Evolutionary conservation across 495 filamentous ascomycete genomes (phyloP).

Genomic region (Cercophora scortea): DNA sequence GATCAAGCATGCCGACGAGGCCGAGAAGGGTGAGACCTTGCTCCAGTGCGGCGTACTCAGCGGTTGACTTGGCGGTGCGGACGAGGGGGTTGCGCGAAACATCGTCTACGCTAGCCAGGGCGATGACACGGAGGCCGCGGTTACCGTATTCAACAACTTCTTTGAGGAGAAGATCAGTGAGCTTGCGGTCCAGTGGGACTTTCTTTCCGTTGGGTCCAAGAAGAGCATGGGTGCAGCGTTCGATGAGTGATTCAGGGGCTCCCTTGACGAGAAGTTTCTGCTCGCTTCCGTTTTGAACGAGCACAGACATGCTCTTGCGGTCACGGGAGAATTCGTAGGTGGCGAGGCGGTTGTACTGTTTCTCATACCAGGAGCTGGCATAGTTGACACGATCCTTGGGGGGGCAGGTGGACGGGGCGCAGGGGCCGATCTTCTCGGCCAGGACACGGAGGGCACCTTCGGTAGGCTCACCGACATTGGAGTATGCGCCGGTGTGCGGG

Average conservation of each 20-base stretch:
- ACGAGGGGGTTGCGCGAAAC: conserved; percentile 61
- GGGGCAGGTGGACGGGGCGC: conserved; percentile 29
- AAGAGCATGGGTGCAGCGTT: conserved; percentile 75
- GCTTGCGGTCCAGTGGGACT: conserved; percentile 58
- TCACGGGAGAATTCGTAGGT: conserved; percentile 98
- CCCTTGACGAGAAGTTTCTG: conserved; percentile 92
- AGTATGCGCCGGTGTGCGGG: conserved; percentile 59
- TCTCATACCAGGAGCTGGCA: conserved; percentile 80
- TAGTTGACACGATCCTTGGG: conserved; percentile 59
- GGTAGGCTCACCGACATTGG: conserved; percentile 89
- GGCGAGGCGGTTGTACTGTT: conserved; percentile 61
- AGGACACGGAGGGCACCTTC: conserved; percentile 89
- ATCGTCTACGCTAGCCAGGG: conserved; percentile 73
- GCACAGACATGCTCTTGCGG: conserved; percentile 98
- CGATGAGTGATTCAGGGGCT: conserved; percentile 87
- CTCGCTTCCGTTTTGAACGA: conserved; percentile 58
- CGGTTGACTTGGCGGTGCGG: conserved; percentile 66
- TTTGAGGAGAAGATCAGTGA: conserved; percentile 58
- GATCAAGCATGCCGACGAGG: conserved; percentile 94
- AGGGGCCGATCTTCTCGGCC: conserved; percentile 84
- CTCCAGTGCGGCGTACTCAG: conserved; percentile 80
- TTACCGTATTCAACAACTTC: conserved; percentile 87
- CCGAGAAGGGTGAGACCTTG: conserved; percentile 90
- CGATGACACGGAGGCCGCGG: conserved; percentile 89
- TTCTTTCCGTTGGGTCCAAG: conserved; percentile 68